Conservation (phyloP, 495 filamentous ascomycete species). For the Aspergillus cavernicola region DNA sequence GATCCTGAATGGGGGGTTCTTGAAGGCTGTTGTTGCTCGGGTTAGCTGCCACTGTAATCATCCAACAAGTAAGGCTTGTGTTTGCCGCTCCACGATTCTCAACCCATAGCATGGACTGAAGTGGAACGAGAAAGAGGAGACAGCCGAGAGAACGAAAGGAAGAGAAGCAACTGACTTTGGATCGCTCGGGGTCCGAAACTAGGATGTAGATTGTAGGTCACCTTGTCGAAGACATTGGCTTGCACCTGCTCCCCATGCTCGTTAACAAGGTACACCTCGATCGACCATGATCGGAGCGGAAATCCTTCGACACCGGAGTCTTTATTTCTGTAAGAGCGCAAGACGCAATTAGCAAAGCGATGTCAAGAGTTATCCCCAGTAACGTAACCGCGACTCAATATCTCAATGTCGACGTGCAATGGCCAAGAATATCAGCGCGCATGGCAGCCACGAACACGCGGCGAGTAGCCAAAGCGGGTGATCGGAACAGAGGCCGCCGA, state of each 20-base stretch:
- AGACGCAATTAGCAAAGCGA: slow-evolving; percentile 15
- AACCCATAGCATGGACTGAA: neutral
- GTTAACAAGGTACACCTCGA: slow-evolving; percentile 58
- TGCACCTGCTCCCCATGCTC: slow-evolving; percentile 63
- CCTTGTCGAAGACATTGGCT: slow-evolving; percentile 85
- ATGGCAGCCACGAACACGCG: neutral
- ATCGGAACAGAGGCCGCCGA: slow-evolving; percentile 5
- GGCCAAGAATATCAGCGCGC: neutral
- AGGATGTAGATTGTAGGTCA: slow-evolving; percentile 85
- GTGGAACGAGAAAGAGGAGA: neutral
- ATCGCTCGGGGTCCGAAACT: slow-evolving; percentile 75
- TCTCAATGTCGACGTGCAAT: slow-evolving; percentile 2
- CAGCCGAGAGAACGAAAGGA: neutral
- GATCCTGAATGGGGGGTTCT: slow-evolving; percentile 82
- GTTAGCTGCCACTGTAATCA: neutral
- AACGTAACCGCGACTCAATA: neutral
- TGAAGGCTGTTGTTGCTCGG: slow-evolving; percentile 55
- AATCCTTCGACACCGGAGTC: slow-evolving; percentile 78
- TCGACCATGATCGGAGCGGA: slow-evolving; percentile 75
- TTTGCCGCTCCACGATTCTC: neutral
- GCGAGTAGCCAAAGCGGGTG: neutral
- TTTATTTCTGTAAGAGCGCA: slow-evolving; percentile 48
- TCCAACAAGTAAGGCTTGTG: neutral
- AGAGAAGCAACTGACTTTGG: slow-evolving; percentile 61
- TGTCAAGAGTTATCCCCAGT: neutral